These are phyloP conservation scores for Monsonia emarginata DNA, from an alignment of 441 rosid species.

Conservation along the genomic window DNA sequence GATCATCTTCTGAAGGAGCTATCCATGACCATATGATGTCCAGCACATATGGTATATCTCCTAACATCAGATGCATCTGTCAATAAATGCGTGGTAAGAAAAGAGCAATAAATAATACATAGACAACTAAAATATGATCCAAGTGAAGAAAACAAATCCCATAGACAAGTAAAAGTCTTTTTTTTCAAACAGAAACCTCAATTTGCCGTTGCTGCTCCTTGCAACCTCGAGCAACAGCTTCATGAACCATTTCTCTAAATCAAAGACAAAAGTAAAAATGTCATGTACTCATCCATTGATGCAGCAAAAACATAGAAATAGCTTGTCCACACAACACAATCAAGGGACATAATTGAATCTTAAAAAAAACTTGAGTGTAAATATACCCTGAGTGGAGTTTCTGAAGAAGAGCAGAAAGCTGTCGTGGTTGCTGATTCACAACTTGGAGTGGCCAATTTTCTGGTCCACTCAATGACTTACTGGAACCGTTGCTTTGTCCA, in stretches of 20 bases:
- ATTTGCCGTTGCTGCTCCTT: slow-evolving; percentile 95
- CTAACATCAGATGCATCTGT: slow-evolving; percentile 95
- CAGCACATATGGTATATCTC: slow-evolving; percentile 74
- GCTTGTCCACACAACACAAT: background rate
- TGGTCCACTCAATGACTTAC: slow-evolving; percentile 45
- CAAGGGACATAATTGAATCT: background rate
- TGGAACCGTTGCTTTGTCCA: slow-evolving; percentile 36
- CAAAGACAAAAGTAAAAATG: slow-evolving; percentile 17
- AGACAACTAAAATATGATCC: background rate
- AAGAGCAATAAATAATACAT: background rate
- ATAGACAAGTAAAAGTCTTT: slow-evolving; percentile 6
- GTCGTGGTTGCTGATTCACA: slow-evolving; percentile 82
- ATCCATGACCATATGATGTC: slow-evolving; percentile 95
- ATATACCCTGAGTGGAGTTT: slow-evolving; percentile 87
- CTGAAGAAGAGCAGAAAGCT: slow-evolving; percentile 82
- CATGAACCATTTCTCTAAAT: slow-evolving; percentile 75
- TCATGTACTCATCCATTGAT: slow-evolving; percentile 12
- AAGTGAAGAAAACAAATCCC: background rate
- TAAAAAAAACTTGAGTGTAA: slow-evolving; percentile 2
- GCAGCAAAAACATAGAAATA: slow-evolving; percentile 6
- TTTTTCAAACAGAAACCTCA: slow-evolving; percentile 40
- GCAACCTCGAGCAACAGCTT: slow-evolving; percentile 77
- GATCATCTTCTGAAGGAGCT: slow-evolving; percentile 85
- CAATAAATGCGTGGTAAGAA: slow-evolving; percentile 20
- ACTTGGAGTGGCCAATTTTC: slow-evolving; percentile 91